phyloP scores from a whole-genome alignment of 345 rosid species.

The Punica granatum region DNA sequence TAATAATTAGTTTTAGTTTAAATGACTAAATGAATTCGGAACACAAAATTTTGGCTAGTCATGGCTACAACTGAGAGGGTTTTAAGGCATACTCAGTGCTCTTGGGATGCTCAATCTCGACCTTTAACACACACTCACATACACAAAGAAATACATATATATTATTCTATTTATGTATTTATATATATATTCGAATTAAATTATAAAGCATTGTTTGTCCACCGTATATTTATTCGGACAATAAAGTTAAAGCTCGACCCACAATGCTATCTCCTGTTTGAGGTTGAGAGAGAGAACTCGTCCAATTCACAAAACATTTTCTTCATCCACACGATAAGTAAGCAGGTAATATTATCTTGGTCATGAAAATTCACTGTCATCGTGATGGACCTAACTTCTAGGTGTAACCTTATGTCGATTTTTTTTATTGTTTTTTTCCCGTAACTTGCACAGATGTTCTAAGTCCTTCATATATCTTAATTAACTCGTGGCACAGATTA shows the following conservation, averaged over 20 bases:
- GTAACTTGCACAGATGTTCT: no score
- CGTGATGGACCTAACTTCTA: background rate
- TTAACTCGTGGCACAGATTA: no score
- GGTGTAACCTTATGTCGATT: background rate
- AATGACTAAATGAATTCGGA: no score
- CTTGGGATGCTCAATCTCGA: background rate
- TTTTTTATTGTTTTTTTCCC: no score
- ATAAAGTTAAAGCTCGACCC: constrained; percentile 5
- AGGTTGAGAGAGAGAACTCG: background rate
- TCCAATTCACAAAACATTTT: background rate
- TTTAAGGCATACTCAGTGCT: background rate
- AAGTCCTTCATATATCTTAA: no score
- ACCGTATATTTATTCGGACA: background rate
- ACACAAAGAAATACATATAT: background rate
- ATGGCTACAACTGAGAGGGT: background rate
- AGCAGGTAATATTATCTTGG: background rate
- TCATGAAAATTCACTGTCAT: background rate
- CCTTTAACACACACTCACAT: background rate
- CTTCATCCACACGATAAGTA: constrained; percentile 6
- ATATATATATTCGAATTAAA: no score
- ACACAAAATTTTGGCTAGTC: background rate
- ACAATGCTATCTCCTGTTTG: constrained; percentile 8
- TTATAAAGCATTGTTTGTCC: no score
- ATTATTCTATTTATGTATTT: background rate
- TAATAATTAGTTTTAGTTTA: no score